A percentile compares a stretch with the other conserved stretches of the same genome.
These are phyloP conservation scores for Stagonosporopsis rhizophila DNA, from an alignment of 2,329 filamentous ascomycete genomes.

Conservation along the genomic window DNA sequence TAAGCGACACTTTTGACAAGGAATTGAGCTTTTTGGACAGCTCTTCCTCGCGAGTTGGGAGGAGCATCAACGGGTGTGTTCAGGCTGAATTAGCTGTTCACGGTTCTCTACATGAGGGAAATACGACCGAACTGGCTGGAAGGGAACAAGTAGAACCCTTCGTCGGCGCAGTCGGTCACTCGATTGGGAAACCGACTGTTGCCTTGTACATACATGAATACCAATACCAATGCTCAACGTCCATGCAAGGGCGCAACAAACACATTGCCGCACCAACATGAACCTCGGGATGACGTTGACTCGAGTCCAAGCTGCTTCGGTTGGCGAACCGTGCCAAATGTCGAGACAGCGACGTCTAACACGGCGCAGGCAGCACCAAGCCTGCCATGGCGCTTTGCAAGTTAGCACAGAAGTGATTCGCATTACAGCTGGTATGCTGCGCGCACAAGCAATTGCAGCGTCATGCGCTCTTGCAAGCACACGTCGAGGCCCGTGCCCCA, in stretches of 20 bases:
- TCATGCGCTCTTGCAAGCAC: conserved; percentile 12
- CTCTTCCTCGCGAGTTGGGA: conserved; percentile 17
- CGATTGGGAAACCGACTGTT: conserved; percentile 18
- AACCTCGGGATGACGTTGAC: conserved; percentile 31
- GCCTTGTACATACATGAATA: conserved; percentile 35
- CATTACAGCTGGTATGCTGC: neutral
- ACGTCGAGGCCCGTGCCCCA: conserved; percentile 14
- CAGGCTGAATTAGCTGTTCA: conserved; percentile 14
- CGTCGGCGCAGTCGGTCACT: conserved; percentile 21
- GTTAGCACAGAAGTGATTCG: neutral
- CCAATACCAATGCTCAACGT: conserved; percentile 20
- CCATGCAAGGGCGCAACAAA: conserved; percentile 19
- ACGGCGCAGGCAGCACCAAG: conserved; percentile 4
- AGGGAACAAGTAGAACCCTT: conserved; percentile 4
- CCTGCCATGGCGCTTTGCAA: neutral
- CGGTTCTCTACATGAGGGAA: conserved; percentile 1
- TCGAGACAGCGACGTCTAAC: conserved; percentile 9
- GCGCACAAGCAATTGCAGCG: conserved; percentile 16
- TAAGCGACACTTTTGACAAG: conserved; percentile 8
- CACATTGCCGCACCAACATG: conserved; percentile 7
- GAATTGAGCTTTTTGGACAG: conserved; percentile 14
- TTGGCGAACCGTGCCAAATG: conserved; percentile 20
- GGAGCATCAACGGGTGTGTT: conserved; percentile 13
- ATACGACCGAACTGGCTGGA: conserved; percentile 8
- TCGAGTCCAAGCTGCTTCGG: conserved; percentile 14